phyloP scores from a whole-genome alignment of 2,329 filamentous ascomycete genomes.

The Metarhizium robertsii region DNA sequence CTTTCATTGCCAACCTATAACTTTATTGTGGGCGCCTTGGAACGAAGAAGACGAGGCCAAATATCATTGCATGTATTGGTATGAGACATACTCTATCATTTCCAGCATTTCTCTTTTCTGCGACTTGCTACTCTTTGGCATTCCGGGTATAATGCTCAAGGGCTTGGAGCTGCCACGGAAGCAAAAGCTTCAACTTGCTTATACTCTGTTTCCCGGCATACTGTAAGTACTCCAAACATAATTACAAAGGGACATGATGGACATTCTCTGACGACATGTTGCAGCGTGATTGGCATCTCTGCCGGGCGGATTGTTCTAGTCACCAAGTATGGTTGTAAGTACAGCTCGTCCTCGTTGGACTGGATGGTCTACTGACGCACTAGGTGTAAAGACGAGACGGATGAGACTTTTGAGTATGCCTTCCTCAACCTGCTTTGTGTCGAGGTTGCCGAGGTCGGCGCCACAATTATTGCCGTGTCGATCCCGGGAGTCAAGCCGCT shows the following conservation, averaged over 20 bases:
- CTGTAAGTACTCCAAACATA: neutral
- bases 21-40: neutral
- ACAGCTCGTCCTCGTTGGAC: neutral
- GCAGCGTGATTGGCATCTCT: neutral
- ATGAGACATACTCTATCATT: neutral
- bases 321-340: neutral
- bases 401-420: neutral
- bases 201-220: constrained; percentile 3
- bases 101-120: constrained; percentile 1
- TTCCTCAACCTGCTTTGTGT: neutral
- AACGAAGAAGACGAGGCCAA: no score
- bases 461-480: neutral
- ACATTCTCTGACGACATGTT: neutral
- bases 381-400: no score
- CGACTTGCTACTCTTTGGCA: constrained; percentile 4
- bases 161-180: constrained; percentile 1
- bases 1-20: constrained; percentile 4
- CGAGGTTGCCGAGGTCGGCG: neutral
- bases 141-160: constrained; percentile 3
- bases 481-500: neutral
- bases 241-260: no score
- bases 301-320: neutral
- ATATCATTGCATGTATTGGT: neutral
- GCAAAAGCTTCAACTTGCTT: constrained; percentile 3
- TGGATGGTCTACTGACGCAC: no score